A percentile compares a stretch with the other conserved stretches of the same genome.
Conservation (phyloP, 2,329 filamentous ascomycete genomes). For the Botrytis byssoidea region DNA sequence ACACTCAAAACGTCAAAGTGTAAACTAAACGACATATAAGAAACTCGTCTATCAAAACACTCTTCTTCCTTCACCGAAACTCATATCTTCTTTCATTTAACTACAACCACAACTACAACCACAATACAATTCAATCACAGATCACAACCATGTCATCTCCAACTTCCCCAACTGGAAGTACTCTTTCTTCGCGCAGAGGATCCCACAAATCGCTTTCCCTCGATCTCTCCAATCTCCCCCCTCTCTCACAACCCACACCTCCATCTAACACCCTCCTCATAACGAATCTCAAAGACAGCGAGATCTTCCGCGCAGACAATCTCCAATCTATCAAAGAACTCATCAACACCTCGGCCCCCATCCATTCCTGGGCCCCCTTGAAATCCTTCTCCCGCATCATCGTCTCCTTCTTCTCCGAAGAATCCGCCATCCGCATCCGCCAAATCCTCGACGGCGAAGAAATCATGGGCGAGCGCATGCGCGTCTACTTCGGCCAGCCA, state of each 20-base stretch:
- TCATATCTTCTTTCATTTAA: background rate
- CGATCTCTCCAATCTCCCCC: constrained; percentile 71
- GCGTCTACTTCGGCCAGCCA: constrained; percentile 66
- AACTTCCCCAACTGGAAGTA: constrained; percentile 23
- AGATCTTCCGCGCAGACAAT: constrained; percentile 73
- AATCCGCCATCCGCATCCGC: constrained; percentile 69
- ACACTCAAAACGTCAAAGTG: background rate
- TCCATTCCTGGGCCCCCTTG: constrained; percentile 76
- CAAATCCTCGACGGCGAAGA: constrained; percentile 71
- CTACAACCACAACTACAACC: background rate
- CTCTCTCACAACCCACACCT: constrained; percentile 67
- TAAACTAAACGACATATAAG: background rate
- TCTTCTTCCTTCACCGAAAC: background rate
- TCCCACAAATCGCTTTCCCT: constrained; percentile 56
- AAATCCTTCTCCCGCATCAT: constrained; percentile 82
- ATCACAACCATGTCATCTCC: constrained; percentile 13
- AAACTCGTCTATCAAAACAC: constrained; percentile 3
- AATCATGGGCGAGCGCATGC: constrained; percentile 67
- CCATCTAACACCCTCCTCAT: constrained; percentile 83
- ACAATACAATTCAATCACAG: constrained; percentile 6
- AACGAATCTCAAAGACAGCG: constrained; percentile 71
- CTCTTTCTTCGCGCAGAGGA: constrained; percentile 30
- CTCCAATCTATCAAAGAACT: constrained; percentile 71
- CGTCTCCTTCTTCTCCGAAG: constrained; percentile 70
- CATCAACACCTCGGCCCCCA: constrained; percentile 65